A percentile compares a stretch with the other conserved stretches of the same genome.
Conservation (phyloP, 2,329 filamentous ascomycete species). For the Helotiales sp. region DNA sequence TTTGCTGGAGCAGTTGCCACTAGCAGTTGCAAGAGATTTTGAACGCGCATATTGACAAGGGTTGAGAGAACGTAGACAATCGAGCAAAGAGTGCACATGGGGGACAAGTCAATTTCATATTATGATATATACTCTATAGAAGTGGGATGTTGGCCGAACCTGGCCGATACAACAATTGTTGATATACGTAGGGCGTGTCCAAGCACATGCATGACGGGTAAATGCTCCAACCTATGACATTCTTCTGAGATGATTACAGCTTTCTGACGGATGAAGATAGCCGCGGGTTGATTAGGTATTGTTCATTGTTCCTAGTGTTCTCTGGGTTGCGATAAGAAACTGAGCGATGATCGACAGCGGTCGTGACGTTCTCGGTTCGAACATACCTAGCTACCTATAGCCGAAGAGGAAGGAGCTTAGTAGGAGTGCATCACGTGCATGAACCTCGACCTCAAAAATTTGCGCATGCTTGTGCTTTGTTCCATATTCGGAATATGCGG, state of each 20-base stretch:
- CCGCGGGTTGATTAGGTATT: not conserved
- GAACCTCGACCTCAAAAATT: not conserved
- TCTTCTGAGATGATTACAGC: not conserved
- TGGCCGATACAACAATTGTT: not conserved
- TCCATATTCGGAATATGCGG: too few species aligned
- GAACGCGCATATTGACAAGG: conserved; percentile 3
- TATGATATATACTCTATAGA: not conserved
- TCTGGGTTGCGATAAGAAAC: not conserved
- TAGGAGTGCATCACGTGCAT: not conserved
- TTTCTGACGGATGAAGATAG: not conserved
- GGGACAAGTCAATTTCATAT: not conserved
- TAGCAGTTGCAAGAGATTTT: not conserved
- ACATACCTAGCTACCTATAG: not conserved
- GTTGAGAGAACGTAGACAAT: not conserved
- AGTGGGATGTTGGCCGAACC: conserved; percentile 4
- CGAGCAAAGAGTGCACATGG: not conserved
- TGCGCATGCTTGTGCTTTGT: too few species aligned
- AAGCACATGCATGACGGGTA: not conserved
- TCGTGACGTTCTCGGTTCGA: too few species aligned
- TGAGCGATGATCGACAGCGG: not conserved
- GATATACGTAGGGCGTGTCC: not conserved
- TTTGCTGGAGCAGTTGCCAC: not conserved
- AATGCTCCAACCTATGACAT: not conserved
- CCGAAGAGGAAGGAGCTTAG: not conserved
- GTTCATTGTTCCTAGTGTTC: not conserved